Evolutionary conservation across 208 protist species (phyloP).

Genomic region (Acanthamoeba lenticulata): DNA sequence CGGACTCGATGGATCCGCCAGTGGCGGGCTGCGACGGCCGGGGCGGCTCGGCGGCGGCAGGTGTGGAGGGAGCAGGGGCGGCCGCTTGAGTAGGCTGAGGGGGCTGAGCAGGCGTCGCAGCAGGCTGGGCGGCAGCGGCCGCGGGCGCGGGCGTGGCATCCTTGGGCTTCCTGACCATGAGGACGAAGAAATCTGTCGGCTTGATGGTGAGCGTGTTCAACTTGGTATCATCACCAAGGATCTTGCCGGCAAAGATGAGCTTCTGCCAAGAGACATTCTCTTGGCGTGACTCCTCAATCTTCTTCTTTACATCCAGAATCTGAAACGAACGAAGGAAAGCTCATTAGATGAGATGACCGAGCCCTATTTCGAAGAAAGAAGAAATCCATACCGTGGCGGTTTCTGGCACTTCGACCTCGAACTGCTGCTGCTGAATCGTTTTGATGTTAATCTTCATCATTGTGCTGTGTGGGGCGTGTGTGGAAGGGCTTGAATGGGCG

Average conservation of each 20-base stretch:
- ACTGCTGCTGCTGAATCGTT: slow-evolving; percentile 43
- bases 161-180: slow-evolving; percentile 70
- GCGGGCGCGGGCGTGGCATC: neutral
- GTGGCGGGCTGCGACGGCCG: neutral
- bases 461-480: neutral
- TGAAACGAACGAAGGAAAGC: no score
- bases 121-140: slow-evolving; percentile 48
- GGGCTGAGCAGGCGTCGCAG: slow-evolving; percentile 55
- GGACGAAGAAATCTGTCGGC: slow-evolving; percentile 62
- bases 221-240: slow-evolving; percentile 35
- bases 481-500: neutral
- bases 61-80: slow-evolving; percentile 48
- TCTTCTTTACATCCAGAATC: slow-evolving; percentile 46
- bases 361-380: neutral
- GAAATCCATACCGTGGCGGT: neutral
- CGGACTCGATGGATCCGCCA: neutral
- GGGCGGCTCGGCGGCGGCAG: slow-evolving; percentile 42
- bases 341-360: no score
- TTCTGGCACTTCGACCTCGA: slow-evolving; percentile 10
- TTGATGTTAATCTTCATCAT: slow-evolving; percentile 44
- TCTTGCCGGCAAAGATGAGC: slow-evolving; percentile 64
- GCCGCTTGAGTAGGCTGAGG: slow-evolving; percentile 42
- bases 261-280: slow-evolving; percentile 23
- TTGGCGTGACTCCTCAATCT: neutral
- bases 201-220: slow-evolving; percentile 38